These are phyloP conservation scores for Cladophialophora chaetospira DNA, from an alignment of 2,329 filamentous ascomycete genomes.

Conservation along the genomic window DNA sequence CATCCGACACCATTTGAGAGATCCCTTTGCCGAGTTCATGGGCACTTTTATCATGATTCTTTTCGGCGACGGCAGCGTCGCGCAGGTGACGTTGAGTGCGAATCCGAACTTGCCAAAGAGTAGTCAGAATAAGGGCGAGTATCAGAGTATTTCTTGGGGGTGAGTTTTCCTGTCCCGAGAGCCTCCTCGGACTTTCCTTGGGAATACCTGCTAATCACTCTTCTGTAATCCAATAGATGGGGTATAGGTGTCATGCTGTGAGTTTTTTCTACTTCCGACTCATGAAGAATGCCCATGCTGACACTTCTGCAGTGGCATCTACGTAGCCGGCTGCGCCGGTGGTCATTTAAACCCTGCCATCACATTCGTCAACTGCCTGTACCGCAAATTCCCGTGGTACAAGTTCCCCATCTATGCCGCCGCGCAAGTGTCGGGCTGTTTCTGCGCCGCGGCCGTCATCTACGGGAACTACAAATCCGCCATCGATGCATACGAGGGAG, in stretches of 20 bases:
- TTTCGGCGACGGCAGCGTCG: constrained; percentile 65
- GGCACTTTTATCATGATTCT: constrained; percentile 63
- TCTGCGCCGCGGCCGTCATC: constrained; percentile 56
- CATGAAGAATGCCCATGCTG: no score
- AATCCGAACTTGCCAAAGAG: constrained; percentile 29
- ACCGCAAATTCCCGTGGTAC: constrained; percentile 60
- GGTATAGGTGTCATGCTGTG: constrained; percentile 65
- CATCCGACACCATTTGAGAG: constrained; percentile 52
- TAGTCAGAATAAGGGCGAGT: constrained; percentile 37
- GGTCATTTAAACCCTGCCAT: constrained; percentile 67
- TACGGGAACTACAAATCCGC: constrained; percentile 61
- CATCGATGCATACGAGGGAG: constrained; percentile 63
- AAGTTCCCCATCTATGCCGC: constrained; percentile 64
- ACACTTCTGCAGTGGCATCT: no score
- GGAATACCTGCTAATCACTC: no score
- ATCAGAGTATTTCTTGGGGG: constrained; percentile 47
- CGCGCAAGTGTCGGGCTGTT: constrained; percentile 64
- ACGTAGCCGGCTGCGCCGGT: constrained; percentile 56
- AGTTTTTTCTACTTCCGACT: no score
- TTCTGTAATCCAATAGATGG: constrained; percentile 36
- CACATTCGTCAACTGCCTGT: constrained; percentile 65
- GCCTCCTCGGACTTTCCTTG: background rate
- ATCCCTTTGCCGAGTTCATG: constrained; percentile 63
- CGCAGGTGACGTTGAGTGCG: constrained; percentile 59
- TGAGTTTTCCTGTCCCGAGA: constrained; percentile 29